phyloP scores from a whole-genome alignment of 176 grass and related monocot genomes.

The Cenchrus americanus region DNA sequence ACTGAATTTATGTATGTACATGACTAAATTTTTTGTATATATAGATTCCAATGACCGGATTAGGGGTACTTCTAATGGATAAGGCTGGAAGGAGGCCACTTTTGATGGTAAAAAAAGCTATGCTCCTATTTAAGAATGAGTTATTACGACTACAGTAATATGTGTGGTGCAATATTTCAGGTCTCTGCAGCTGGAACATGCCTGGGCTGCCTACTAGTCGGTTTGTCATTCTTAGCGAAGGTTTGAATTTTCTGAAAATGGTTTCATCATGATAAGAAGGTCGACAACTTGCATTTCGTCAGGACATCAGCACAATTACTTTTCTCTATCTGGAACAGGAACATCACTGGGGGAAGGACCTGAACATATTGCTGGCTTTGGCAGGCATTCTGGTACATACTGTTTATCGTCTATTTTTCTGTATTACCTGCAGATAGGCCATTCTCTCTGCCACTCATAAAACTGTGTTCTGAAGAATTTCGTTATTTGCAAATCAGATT shows the following conservation, averaged over 20 bases:
- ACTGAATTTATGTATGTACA: slow-evolving; percentile 14
- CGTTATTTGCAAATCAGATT: slow-evolving; percentile 43
- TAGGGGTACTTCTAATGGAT: slow-evolving; percentile 80
- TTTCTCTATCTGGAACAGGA: slow-evolving; percentile 47
- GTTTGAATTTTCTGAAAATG: slow-evolving; percentile 32
- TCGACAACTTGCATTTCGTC: not conserved
- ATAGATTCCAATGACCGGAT: slow-evolving; percentile 77
- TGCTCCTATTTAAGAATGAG: not conserved
- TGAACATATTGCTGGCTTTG: slow-evolving; percentile 61
- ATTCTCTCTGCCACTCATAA: not conserved
- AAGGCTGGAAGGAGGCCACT: slow-evolving; percentile 85
- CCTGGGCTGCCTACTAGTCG: slow-evolving; percentile 77
- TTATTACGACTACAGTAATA: not conserved
- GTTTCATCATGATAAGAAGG: not conserved
- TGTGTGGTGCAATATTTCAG: slow-evolving; percentile 37
- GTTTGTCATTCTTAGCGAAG: slow-evolving; percentile 75
- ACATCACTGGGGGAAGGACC: slow-evolving; percentile 55
- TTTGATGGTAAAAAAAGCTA: slow-evolving; percentile 56
- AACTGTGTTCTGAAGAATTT: slow-evolving; percentile 19
- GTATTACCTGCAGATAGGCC: not conserved
- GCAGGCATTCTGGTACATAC: slow-evolving; percentile 66
- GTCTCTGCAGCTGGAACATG: slow-evolving; percentile 84
- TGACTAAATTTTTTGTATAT: slow-evolving; percentile 28
- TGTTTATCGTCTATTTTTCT: slow-evolving; percentile 3
- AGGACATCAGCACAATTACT: not conserved